A percentile compares a stretch with the other conserved stretches of the same genome.
These are phyloP conservation scores for Glonium stellatum DNA, from an alignment of 495 filamentous ascomycete species.

Conservation along the genomic window DNA sequence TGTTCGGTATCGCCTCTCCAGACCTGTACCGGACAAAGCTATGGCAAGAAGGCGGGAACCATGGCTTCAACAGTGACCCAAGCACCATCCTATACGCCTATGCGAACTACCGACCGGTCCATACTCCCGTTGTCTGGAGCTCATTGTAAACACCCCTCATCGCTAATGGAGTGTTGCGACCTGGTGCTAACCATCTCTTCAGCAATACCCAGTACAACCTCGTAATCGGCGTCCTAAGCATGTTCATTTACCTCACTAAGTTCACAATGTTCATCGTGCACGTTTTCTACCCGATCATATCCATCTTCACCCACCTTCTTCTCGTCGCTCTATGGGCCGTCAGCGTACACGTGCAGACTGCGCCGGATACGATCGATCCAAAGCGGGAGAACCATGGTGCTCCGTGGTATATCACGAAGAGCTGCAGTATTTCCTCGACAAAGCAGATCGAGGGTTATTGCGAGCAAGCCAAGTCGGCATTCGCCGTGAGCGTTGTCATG, in stretches of 20 bases:
- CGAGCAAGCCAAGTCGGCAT: conserved; percentile 65
- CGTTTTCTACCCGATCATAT: conserved; percentile 64
- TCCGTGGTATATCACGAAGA: conserved; percentile 78
- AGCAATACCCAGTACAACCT: conserved; percentile 79
- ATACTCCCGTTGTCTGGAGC: conserved; percentile 73
- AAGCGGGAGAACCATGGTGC: conserved; percentile 57
- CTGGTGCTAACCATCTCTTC: conserved; percentile 22
- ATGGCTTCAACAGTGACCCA: conserved; percentile 79
- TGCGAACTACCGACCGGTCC: conserved; percentile 64
- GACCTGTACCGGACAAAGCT: conserved; percentile 70
- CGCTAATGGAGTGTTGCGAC: background rate
- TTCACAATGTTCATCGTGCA: conserved; percentile 62
- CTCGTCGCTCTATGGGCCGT: conserved; percentile 59
- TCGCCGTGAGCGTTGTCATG: conserved; percentile 63
- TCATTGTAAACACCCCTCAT: conserved; percentile 48
- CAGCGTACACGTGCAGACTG: conserved; percentile 65
- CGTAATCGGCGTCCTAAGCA: conserved; percentile 67
- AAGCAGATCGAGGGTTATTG: conserved; percentile 58
- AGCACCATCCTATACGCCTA: conserved; percentile 63
- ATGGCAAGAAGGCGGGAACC: conserved; percentile 73
- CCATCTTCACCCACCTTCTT: conserved; percentile 49
- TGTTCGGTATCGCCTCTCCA: conserved; percentile 76
- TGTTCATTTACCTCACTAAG: conserved; percentile 61
- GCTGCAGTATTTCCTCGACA: conserved; percentile 57
- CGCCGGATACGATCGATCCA: conserved; percentile 72